These are phyloP conservation scores for Cornus controversa DNA, from an alignment of 148 eudicot genomes.

Conservation along the genomic window DNA sequence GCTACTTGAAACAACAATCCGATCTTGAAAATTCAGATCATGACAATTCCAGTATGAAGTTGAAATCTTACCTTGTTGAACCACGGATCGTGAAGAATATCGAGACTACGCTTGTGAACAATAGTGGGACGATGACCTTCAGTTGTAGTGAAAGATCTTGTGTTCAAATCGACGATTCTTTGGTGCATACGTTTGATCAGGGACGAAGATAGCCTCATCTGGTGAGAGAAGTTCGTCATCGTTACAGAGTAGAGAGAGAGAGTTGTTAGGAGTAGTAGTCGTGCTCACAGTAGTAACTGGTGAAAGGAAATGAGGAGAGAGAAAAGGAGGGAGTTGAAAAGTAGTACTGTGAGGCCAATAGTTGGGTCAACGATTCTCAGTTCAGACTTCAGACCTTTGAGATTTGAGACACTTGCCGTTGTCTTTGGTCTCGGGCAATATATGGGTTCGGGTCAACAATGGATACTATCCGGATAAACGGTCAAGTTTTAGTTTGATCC, in stretches of 20 bases:
- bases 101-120: conserved; percentile 82
- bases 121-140: conserved; percentile 91
- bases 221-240: conserved; percentile 36
- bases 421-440: too few relatives aligned
- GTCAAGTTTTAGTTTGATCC: too few relatives aligned
- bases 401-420: too few relatives aligned
- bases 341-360: too few relatives aligned
- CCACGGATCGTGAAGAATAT: conserved; percentile 99
- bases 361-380: too few relatives aligned
- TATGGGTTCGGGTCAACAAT: too few relatives aligned
- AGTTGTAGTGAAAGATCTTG: conserved; percentile 72
- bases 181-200: conserved; percentile 48
- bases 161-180: conserved; percentile 23
- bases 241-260: neutral
- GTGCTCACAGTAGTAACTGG: neutral
- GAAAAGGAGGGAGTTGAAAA: neutral
- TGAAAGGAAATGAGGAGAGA: neutral
- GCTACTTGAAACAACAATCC: neutral
- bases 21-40: neutral
- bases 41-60: neutral
- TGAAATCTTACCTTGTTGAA: conserved; percentile 67
- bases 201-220: conserved; percentile 51
- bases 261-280: neutral
- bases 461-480: too few relatives aligned
- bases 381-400: too few relatives aligned